These are phyloP conservation scores for Fomes fomentarius DNA, from an alignment of 1,284 basidiomycete genomes.

Conservation along the genomic window DNA sequence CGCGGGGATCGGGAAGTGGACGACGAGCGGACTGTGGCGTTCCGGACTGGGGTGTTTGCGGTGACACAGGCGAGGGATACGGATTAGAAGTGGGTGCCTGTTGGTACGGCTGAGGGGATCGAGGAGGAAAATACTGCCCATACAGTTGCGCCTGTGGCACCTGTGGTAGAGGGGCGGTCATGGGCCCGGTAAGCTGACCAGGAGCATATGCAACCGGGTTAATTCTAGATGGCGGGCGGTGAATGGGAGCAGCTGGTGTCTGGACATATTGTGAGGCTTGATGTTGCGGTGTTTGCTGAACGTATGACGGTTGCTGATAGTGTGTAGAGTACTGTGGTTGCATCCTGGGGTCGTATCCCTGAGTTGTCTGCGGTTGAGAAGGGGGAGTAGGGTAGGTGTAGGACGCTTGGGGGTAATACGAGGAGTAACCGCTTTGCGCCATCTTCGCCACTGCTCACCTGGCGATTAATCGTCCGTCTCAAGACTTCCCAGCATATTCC, in stretches of 20 bases:
- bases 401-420: conserved; percentile 15
- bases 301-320: conserved; percentile 14
- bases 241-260: neutral
- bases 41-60: conserved; percentile 14
- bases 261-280: neutral
- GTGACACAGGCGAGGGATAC: conserved; percentile 24
- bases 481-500: too few relatives aligned
- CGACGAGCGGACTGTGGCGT: conserved; percentile 18
- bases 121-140: conserved; percentile 8
- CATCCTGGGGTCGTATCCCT: conserved; percentile 7
- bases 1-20: conserved; percentile 27
- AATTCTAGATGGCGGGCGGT: conserved; percentile 11
- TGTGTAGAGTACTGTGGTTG: conserved; percentile 15
- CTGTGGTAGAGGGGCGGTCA: conserved; percentile 12
- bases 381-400: conserved; percentile 14
- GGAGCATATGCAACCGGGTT: conserved; percentile 9
- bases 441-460: neutral
- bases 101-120: conserved; percentile 15
- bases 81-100: conserved; percentile 8
- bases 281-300: conserved; percentile 2
- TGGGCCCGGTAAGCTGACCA: conserved; percentile 2
- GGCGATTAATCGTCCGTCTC: too few relatives aligned
- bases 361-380: conserved; percentile 4
- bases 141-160: too few relatives aligned
- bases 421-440: conserved; percentile 22